phyloP scores from a whole-genome alignment of 495 filamentous ascomycete genomes.

The Tuber aestivum region DNA sequence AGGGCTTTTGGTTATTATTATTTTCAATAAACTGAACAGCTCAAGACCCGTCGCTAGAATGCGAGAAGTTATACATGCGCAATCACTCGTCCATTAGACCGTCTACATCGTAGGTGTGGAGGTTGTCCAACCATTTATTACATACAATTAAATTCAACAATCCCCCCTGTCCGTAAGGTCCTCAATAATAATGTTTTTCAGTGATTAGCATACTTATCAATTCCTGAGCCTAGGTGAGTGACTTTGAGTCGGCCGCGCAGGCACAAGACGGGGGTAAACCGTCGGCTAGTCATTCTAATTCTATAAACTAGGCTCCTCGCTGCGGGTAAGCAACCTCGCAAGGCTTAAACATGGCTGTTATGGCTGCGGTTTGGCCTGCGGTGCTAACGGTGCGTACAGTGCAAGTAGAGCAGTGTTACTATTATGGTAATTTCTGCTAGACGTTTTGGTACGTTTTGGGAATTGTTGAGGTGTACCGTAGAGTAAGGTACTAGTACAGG shows the following conservation, averaged over 20 bases:
- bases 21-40: background rate
- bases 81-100: background rate
- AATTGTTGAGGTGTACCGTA: background rate
- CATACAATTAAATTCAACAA: background rate
- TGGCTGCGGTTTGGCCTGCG: background rate
- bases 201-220: background rate
- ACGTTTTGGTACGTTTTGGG: slow-evolving; percentile 4
- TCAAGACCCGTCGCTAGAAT: background rate
- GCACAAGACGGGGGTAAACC: background rate
- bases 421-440: background rate
- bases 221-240: background rate
- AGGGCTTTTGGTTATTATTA: too few relatives aligned
- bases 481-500: background rate
- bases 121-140: background rate
- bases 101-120: background rate
- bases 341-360: background rate
- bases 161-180: background rate
- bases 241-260: background rate
- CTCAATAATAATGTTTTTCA: background rate
- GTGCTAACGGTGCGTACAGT: background rate
- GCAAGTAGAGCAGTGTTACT: background rate
- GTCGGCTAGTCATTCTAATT: background rate
- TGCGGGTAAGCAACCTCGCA: background rate
- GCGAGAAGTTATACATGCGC: background rate
- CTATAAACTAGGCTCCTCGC: background rate